Evolutionary conservation across 768 basidiomycete species (phyloP).

Genomic region (Omphalotus guepiniiformis): DNA sequence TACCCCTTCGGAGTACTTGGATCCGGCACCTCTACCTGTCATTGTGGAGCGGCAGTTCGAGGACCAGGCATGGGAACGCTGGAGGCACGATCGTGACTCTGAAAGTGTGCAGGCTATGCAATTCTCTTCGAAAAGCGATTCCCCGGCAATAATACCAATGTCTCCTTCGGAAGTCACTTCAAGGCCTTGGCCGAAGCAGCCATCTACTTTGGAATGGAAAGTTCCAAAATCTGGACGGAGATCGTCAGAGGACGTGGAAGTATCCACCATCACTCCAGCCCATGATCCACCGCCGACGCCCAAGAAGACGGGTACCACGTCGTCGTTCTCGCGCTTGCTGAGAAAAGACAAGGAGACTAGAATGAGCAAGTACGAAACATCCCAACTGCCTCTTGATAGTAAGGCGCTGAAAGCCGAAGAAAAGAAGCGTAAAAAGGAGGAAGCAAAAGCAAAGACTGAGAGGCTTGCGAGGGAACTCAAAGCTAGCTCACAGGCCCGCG

Average conservation of each 20-base stretch:
- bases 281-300: conserved; percentile 10
- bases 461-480: conserved; percentile 43
- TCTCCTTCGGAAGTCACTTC: conserved; percentile 9
- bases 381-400: conserved; percentile 29
- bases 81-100: background rate
- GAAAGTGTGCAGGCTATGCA: conserved; percentile 4
- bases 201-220: conserved; percentile 11
- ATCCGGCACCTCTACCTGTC: conserved; percentile 26
- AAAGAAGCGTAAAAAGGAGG: conserved; percentile 36
- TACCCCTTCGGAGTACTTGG: conserved; percentile 17
- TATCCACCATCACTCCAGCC: background rate
- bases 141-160: conserved; percentile 10
- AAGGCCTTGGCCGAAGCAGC: conserved; percentile 28
- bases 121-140: conserved; percentile 14
- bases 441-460: conserved; percentile 33
- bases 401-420: conserved; percentile 41
- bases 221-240: background rate
- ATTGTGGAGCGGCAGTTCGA: conserved; percentile 32
- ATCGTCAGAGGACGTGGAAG: too few relatives aligned
- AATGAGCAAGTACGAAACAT: conserved; percentile 13
- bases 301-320: conserved; percentile 12
- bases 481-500: conserved; percentile 28
- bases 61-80: conserved; percentile 10
- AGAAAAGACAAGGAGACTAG: conserved; percentile 14
- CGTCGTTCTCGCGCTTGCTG: conserved; percentile 21